A percentile compares a stretch with the other conserved stretches of the same genome.
Evolutionary conservation across 345 rosid genomes (phyloP).

Genomic region (Kandelia obovata): DNA sequence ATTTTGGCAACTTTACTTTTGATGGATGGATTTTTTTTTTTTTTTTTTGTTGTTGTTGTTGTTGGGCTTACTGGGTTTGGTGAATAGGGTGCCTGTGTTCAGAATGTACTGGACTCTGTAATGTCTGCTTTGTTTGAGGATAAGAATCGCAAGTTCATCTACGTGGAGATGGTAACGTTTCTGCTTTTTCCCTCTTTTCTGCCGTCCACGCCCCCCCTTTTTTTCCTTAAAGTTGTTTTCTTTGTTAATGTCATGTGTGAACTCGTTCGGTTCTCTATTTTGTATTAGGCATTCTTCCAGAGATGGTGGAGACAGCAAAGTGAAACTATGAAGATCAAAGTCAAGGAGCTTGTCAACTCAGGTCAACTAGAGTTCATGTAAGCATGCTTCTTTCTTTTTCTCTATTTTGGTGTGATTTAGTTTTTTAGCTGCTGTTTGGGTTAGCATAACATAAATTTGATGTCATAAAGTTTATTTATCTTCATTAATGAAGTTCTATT

Average conservation of each 20-base stretch:
- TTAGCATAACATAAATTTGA: not conserved
- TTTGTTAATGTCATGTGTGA: not conserved
- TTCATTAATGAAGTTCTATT: slow-evolving; percentile 1
- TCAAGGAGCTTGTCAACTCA: slow-evolving; percentile 73
- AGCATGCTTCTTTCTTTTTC: slow-evolving; percentile 8
- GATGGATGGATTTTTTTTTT: too few relatives aligned
- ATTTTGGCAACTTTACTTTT: too few relatives aligned
- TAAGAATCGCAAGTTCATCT: slow-evolving; percentile 81
- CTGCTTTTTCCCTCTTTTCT: not conserved
- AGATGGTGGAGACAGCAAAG: slow-evolving; percentile 99
- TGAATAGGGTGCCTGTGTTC: slow-evolving; percentile 79
- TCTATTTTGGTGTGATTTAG: not conserved
- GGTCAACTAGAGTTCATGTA: slow-evolving; percentile 96
- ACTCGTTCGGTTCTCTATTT: not conserved
- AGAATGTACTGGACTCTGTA: slow-evolving; percentile 88
- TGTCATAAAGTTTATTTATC: slow-evolving; percentile 1
- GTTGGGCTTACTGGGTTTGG: slow-evolving; percentile 5
- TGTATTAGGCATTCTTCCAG: slow-evolving; percentile 72
- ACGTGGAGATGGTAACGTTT: slow-evolving; percentile 65
- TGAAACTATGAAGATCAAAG: slow-evolving; percentile 56
- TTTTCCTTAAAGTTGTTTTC: not conserved
- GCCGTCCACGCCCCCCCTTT: not conserved
- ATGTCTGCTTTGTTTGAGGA: slow-evolving; percentile 76
- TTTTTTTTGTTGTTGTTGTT: not conserved
- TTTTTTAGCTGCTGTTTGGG: not conserved